phyloP scores from a whole-genome alignment of 139 green algal species.

The Volvox reticuliferus region DNA sequence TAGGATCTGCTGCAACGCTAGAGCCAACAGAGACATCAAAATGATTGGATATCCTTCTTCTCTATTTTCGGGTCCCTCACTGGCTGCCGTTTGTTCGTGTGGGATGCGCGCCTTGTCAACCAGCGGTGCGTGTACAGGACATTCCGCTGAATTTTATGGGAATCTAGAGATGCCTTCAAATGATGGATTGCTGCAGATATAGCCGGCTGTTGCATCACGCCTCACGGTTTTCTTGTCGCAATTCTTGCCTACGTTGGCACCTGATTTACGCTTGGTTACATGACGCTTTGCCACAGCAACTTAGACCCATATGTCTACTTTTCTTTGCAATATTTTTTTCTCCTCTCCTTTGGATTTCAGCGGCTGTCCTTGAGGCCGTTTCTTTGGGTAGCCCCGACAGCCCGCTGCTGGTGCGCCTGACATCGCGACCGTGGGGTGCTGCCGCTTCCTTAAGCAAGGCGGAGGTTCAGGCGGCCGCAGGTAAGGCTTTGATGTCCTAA shows the following conservation, averaged over 20 bases:
- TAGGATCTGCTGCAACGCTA: no score
- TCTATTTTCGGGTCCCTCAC: not conserved
- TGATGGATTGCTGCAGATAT: not conserved
- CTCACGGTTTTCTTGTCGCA: not conserved
- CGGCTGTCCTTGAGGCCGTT: conserved; percentile 8
- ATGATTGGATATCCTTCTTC: conserved; percentile 5
- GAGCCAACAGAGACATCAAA: not conserved
- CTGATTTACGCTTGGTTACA: not conserved
- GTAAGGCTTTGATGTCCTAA: not conserved
- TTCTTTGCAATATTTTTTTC: no score
- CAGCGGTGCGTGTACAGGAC: not conserved
- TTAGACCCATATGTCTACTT: not conserved
- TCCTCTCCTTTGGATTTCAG: not conserved
- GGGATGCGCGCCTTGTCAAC: conserved; percentile 7
- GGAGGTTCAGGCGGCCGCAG: conserved; percentile 38
- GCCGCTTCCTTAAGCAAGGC: conserved; percentile 60
- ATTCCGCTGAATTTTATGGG: not conserved
- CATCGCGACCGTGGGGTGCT: conserved; percentile 73
- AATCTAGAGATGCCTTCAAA: not conserved
- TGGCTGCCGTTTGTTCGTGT: not conserved
- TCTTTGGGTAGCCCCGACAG: conserved; percentile 4
- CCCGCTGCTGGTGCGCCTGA: conserved; percentile 71
- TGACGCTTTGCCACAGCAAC: not conserved
- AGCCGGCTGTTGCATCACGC: not conserved
- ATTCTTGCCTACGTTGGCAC: not conserved